Percentiles rank a stretch among this genome's conserved stretches.
Conservation (phyloP, 192 early-diverging fungal species). For the Coemansia sp. region DNA sequence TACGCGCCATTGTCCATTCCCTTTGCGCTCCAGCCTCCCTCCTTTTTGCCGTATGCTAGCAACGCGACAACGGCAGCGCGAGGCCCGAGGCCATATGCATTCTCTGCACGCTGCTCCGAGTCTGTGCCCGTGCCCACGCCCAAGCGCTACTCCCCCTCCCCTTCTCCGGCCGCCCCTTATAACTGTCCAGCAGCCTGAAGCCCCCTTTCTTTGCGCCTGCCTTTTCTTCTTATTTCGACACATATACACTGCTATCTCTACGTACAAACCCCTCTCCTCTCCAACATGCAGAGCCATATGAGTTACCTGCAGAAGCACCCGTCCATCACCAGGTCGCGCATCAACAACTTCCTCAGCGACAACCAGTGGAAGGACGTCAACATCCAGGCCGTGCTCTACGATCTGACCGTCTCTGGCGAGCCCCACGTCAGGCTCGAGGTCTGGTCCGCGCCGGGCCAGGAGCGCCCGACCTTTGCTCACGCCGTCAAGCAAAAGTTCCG, state of each 20-base stretch:
- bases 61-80: no score
- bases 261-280: background rate
- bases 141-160: no score
- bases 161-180: no score
- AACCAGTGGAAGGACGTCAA: conserved; percentile 72
- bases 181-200: background rate
- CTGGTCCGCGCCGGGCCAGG: conserved; percentile 51
- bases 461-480: conserved; percentile 44
- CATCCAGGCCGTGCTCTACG: conserved; percentile 53
- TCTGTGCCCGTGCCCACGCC: no score
- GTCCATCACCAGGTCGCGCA: conserved; percentile 71
- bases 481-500: conserved; percentile 60
- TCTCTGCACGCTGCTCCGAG: no score
- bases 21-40: no score
- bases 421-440: conserved; percentile 56
- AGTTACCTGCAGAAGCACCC: conserved; percentile 59
- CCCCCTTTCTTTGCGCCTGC: background rate
- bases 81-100: no score
- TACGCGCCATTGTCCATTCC: no score
- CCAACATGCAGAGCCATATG: conserved; percentile 25
- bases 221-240: background rate
- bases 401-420: conserved; percentile 37
- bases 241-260: background rate
- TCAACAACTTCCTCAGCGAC: conserved; percentile 66
- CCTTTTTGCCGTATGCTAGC: no score